Conservation (phyloP, 2,329 filamentous ascomycete species). For the Aquanectria penicillioides region DNA sequence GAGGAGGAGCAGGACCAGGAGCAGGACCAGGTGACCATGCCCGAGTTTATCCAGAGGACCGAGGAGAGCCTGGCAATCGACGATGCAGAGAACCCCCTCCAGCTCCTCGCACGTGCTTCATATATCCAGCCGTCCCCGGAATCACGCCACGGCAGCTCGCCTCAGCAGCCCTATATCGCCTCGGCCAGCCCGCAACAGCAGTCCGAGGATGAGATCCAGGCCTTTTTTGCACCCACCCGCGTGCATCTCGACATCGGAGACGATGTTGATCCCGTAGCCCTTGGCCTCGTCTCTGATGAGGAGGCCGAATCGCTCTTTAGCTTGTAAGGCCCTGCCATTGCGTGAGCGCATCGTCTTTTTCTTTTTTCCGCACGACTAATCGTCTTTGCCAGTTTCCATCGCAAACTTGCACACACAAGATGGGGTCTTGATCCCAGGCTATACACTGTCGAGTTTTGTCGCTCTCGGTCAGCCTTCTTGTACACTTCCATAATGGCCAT, state of each 20-base stretch:
- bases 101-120: slow-evolving; percentile 77
- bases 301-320: slow-evolving; percentile 72
- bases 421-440: slow-evolving; percentile 77
- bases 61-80: slow-evolving; percentile 70
- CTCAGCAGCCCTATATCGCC: slow-evolving; percentile 36
- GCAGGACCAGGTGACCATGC: slow-evolving; percentile 35
- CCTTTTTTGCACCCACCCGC: slow-evolving; percentile 73
- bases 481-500: slow-evolving; percentile 77
- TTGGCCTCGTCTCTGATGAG: slow-evolving; percentile 73
- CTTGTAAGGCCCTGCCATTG: slow-evolving; percentile 60
- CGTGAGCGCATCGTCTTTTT: not conserved
- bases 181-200: slow-evolving; percentile 30
- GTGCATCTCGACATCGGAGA: slow-evolving; percentile 71
- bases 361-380: not conserved
- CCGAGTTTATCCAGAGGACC: slow-evolving; percentile 41
- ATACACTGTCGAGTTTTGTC: slow-evolving; percentile 73
- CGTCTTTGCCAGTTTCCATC: slow-evolving; percentile 66
- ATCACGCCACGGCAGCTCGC: slow-evolving; percentile 40
- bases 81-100: slow-evolving; percentile 79
- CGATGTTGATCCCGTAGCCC: slow-evolving; percentile 74
- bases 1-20: slow-evolving; percentile 42
- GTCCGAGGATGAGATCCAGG: slow-evolving; percentile 61
- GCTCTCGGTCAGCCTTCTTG: slow-evolving; percentile 74
- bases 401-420: slow-evolving; percentile 75
- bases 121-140: slow-evolving; percentile 68